Conservation (phyloP, 257 asterid species). For the Agastache rugosa region DNA sequence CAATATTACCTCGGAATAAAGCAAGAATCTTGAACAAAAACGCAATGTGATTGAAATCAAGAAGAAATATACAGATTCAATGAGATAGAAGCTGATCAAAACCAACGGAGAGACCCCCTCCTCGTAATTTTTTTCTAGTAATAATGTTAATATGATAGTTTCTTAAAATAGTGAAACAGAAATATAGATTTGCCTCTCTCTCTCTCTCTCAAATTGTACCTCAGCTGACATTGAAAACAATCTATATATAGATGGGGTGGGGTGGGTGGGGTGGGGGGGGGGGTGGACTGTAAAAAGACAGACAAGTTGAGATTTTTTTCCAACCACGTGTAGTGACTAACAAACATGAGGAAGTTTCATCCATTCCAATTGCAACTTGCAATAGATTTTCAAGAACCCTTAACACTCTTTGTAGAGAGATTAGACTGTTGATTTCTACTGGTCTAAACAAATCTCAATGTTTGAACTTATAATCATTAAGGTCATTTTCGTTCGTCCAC, state of each 20-base stretch:
- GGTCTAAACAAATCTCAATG: too few relatives aligned
- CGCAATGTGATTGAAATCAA: constrained; percentile 31
- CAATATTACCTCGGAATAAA: constrained; percentile 33
- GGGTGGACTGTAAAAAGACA: not conserved
- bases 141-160: not conserved
- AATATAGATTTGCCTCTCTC: constrained; percentile 30
- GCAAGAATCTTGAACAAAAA: constrained; percentile 29
- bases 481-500: too few relatives aligned
- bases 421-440: too few relatives aligned
- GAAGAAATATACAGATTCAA: not conserved
- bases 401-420: too few relatives aligned
- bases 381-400: too few relatives aligned
- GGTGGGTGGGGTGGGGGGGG: not conserved
- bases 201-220: constrained; percentile 19
- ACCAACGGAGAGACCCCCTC: constrained; percentile 5
- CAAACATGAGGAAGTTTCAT: constrained; percentile 40
- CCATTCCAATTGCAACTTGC: not conserved
- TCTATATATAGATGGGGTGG: constrained; percentile 32
- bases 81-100: constrained; percentile 7
- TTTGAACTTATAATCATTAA: too few relatives aligned
- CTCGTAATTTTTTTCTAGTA: not conserved
- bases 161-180: constrained; percentile 40
- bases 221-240: constrained; percentile 21
- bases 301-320: constrained; percentile 6
- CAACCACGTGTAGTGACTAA: constrained; percentile 40